phyloP scores from a whole-genome alignment of 1,284 basidiomycete species.

The Fomitopsis palustris region DNA sequence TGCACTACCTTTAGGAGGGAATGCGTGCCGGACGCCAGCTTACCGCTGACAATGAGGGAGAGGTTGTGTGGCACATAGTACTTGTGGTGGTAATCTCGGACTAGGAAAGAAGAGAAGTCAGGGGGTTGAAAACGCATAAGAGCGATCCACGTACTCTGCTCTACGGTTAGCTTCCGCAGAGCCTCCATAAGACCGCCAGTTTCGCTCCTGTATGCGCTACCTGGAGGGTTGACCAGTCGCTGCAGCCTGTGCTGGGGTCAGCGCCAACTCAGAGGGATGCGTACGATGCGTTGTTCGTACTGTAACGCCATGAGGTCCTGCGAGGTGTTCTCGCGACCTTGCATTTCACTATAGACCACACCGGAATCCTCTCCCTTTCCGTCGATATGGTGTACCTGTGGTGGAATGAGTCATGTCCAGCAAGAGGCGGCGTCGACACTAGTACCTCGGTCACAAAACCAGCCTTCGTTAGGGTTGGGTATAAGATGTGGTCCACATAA shows the following conservation, averaged over 20 bases:
- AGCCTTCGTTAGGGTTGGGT: slow-evolving; percentile 90
- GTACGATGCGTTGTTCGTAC: slow-evolving; percentile 38
- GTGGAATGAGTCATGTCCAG: slow-evolving; percentile 11
- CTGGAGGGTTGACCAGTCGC: slow-evolving; percentile 74
- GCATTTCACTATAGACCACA: slow-evolving; percentile 98
- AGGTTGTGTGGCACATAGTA: slow-evolving; percentile 97
- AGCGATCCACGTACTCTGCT: slow-evolving; percentile 67
- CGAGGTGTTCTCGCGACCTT: slow-evolving; percentile 92
- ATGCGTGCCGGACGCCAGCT: slow-evolving; percentile 66
- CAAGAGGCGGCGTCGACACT: neutral
- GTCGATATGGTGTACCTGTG: slow-evolving; percentile 89
- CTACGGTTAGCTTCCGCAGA: slow-evolving; percentile 80
- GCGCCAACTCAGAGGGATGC: slow-evolving; percentile 1
- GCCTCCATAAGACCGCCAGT: slow-evolving; percentile 96
- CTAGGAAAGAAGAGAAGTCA: slow-evolving; percentile 37
- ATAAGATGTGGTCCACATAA: slow-evolving; percentile 96
- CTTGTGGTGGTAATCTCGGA: slow-evolving; percentile 85
- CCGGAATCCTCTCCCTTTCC: slow-evolving; percentile 89
- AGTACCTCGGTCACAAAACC: slow-evolving; percentile 89
- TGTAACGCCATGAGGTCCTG: slow-evolving; percentile 87
- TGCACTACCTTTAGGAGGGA: slow-evolving; percentile 78
- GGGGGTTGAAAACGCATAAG: neutral
- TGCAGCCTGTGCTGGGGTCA: slow-evolving; percentile 55
- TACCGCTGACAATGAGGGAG: slow-evolving; percentile 79
- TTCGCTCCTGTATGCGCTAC: slow-evolving; percentile 92